These are phyloP conservation scores for Agaricus sinodeliciosus DNA, from an alignment of 768 basidiomycete genomes.

Conservation along the genomic window DNA sequence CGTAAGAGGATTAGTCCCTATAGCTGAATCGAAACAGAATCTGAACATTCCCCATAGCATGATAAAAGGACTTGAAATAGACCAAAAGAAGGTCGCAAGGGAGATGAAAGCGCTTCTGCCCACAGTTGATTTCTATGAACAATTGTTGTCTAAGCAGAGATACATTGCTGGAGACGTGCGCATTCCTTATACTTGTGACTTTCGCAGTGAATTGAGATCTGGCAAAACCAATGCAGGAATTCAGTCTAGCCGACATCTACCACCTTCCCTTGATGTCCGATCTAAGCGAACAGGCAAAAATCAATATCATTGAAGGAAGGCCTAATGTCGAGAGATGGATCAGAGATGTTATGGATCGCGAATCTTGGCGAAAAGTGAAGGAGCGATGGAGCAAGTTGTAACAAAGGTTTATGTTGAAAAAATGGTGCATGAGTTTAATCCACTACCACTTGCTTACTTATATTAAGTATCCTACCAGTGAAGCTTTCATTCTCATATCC, in stretches of 20 bases:
- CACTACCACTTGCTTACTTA: no score
- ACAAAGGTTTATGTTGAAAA: no score
- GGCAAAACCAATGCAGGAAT: background rate
- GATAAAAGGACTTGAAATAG: conserved; percentile 11
- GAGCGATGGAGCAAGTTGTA: no score
- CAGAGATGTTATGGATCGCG: background rate
- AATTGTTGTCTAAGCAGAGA: conserved; percentile 35
- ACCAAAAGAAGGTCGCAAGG: conserved; percentile 19
- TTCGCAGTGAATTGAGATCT: background rate
- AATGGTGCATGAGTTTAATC: no score
- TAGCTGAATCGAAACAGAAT: no score
- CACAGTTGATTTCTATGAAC: conserved; percentile 39
- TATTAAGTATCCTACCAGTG: no score
- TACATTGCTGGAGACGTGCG: conserved; percentile 39
- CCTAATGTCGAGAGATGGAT: background rate
- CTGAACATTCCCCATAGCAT: no score
- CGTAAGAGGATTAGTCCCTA: background rate
- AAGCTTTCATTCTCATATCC: no score
- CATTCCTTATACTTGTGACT: background rate
- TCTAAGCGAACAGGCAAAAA: background rate
- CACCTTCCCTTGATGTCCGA: background rate
- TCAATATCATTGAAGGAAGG: background rate
- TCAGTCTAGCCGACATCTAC: background rate
- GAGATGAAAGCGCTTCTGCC: conserved; percentile 19
- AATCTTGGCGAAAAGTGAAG: background rate